phyloP scores from a whole-genome alignment of 2,329 filamentous ascomycete genomes.

The Furcasterigmium furcatum region DNA sequence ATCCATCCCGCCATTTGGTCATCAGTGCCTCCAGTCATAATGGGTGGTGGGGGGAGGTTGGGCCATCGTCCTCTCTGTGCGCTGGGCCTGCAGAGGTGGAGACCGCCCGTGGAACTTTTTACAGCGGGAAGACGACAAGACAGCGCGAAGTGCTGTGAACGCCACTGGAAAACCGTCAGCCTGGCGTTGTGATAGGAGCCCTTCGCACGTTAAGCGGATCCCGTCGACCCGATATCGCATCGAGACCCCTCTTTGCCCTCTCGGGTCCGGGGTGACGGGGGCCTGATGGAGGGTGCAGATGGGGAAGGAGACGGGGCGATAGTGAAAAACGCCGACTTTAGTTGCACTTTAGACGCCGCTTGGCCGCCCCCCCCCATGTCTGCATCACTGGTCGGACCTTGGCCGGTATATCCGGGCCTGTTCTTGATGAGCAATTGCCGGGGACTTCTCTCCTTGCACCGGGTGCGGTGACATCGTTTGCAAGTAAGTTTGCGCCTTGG shows the following conservation, averaged over 20 bases:
- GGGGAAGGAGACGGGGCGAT: background rate
- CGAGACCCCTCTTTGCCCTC: background rate
- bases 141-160: background rate
- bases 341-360: background rate
- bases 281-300: background rate
- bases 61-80: background rate
- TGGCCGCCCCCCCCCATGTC: background rate
- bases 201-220: background rate
- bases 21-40: background rate
- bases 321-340: background rate
- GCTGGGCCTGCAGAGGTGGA: background rate
- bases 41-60: background rate
- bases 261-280: background rate
- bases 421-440: too few relatives aligned
- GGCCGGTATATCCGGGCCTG: too few relatives aligned
- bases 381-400: too few relatives aligned
- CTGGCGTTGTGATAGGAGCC: background rate
- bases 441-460: too few relatives aligned
- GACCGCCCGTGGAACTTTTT: background rate
- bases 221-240: background rate
- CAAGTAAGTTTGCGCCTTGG: too few relatives aligned
- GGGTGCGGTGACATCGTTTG: too few relatives aligned
- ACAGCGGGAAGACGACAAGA: too few relatives aligned
- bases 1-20: conserved; percentile 1
- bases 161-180: background rate